Percentiles rank a stretch among this genome's conserved stretches.
Conservation (phyloP, 768 basidiomycete genomes). For the Boletus huronensis region DNA sequence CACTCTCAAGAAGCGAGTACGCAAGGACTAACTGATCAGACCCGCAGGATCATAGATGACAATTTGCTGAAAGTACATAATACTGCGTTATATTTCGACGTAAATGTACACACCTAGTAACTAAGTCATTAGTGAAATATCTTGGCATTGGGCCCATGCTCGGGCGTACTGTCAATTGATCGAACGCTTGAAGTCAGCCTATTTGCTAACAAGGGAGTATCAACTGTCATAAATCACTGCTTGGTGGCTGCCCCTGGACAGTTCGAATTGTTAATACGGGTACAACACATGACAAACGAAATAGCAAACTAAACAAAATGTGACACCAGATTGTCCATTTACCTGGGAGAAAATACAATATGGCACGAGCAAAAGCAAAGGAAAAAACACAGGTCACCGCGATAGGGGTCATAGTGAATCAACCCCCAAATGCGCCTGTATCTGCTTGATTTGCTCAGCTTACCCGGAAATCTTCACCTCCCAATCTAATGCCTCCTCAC, state of each 20-base stretch:
- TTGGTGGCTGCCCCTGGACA: not conserved
- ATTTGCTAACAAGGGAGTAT: not conserved
- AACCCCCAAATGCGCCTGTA: not conserved
- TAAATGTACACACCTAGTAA: not conserved
- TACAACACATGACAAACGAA: not conserved
- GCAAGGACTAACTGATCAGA: constrained; percentile 39
- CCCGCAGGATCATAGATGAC: not conserved
- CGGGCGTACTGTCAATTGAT: not conserved
- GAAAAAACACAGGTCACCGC: not conserved
- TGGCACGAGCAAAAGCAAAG: not conserved
- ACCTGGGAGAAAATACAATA: not conserved
- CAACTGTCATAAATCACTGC: not conserved
- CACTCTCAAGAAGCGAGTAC: constrained; percentile 54
- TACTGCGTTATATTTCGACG: not conserved
- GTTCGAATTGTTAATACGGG: not conserved
- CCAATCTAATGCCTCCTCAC: constrained; percentile 13
- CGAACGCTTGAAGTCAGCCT: too few species aligned
- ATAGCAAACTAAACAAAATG: not conserved
- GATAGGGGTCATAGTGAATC: not conserved
- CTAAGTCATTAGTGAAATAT: not conserved
- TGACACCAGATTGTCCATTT: not conserved
- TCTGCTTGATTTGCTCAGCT: not conserved
- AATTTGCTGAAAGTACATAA: not conserved
- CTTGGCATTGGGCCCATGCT: not conserved
- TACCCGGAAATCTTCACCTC: not conserved